Base-by-base conservation (phyloP, 2,329 filamentous ascomycete species). In the Calonectria ilicicola region DNA sequence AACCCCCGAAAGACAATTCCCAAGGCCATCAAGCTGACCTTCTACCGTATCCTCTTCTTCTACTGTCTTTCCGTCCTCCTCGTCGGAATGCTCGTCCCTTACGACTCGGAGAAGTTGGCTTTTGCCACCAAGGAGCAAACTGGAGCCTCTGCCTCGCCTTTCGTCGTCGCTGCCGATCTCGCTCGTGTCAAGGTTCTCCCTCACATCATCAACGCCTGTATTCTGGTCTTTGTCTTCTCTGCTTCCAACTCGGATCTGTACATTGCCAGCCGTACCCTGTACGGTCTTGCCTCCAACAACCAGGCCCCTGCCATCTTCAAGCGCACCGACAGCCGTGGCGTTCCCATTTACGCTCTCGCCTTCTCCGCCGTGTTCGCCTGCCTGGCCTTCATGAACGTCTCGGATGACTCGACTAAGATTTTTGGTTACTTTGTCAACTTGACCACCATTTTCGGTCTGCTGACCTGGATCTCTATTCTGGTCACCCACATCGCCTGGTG, bases 1-100 rank as follows among this genome's bases (percentile, higher is more conserved):
- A 95, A 95, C 84, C 94, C 94, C 1, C 91, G 93, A 81, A 91
- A 90, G 82, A 94, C 92, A 19, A 92, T 96, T 73, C 94, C 94
- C 8, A 91, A 92, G 72, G 94, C 93, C 66, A 95, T 95, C 87
- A 93, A 92, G 82, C 88, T 95, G 63, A 95, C 93, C 76, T 96
- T 96, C 84, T 96, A 91, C 86, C 94, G 94, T 70, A 96, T 96
- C 82, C 84, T 95, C 76, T 86, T 96, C 85, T 96, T 96, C 87
- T 96, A 96, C 87, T 88, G 92, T 78, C 83, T 95, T 71, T 92
- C 90, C 26, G 93, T 95, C 42, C 88, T 96, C 65, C 88, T 96
- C 65, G 86, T 96, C 67, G 94, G 94, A 80, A 94, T 95, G 89
- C 88, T 93, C 65, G 92, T 96, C 5, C 93, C 93, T 1, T 96